phyloP scores from a whole-genome alignment of 2,329 filamentous ascomycete species.

The Fusarium haematococcum region DNA sequence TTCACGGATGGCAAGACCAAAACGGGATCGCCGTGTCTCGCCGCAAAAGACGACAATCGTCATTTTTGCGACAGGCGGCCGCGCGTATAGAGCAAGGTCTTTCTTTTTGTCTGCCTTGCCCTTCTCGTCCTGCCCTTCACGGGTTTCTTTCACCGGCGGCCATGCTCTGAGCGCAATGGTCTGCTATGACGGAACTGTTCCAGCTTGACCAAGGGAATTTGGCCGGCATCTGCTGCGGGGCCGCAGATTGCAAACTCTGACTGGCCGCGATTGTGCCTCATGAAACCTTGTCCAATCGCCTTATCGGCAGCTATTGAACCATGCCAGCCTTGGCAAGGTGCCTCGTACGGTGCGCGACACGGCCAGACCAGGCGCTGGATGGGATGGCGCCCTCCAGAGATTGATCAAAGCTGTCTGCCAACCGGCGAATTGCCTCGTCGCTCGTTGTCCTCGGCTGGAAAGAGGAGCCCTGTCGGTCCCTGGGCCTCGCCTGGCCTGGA shows the following conservation, averaged over 20 bases:
- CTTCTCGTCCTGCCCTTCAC: slow-evolving; percentile 2
- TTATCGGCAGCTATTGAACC: slow-evolving; percentile 45
- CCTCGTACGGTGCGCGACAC: slow-evolving; percentile 32
- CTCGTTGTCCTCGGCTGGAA: neutral
- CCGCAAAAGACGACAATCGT: slow-evolving; percentile 24
- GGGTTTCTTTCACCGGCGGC: slow-evolving; percentile 10
- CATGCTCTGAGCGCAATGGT: slow-evolving; percentile 29
- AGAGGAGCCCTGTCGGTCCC: slow-evolving; percentile 16
- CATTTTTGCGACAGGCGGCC: slow-evolving; percentile 18
- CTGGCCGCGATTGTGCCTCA: slow-evolving; percentile 24
- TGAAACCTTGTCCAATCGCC: slow-evolving; percentile 39
- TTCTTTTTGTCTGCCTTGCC: slow-evolving; percentile 3
- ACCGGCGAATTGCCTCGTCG: slow-evolving; percentile 17
- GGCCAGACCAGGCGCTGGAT: slow-evolving; percentile 2
- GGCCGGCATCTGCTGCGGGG: slow-evolving; percentile 27
- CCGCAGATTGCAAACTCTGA: slow-evolving; percentile 28
- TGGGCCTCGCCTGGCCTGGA: slow-evolving; percentile 42
- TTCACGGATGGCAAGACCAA: slow-evolving; percentile 22
- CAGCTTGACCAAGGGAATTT: slow-evolving; percentile 27
- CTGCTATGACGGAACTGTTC: slow-evolving; percentile 40
- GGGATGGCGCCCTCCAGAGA: slow-evolving; percentile 27
- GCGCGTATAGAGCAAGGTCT: slow-evolving; percentile 27
- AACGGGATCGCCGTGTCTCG: slow-evolving; percentile 38
- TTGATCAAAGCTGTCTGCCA: slow-evolving; percentile 10
- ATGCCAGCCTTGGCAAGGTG: slow-evolving; percentile 38